Evolutionary conservation across 768 basidiomycete genomes (phyloP).

Genomic region (Filobasidium wieringae): DNA sequence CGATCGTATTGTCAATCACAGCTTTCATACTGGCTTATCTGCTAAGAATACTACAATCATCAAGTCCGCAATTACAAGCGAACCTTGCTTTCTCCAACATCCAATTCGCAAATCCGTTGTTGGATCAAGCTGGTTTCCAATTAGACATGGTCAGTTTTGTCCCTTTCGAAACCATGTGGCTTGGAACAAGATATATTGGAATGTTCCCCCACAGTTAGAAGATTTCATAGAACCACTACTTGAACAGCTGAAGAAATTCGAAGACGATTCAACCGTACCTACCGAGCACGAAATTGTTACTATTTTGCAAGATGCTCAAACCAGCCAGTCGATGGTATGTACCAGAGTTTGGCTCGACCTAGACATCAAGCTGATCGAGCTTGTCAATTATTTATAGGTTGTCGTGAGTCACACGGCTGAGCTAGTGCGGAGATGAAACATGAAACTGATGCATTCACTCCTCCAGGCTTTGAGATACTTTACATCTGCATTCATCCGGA

Average conservation of each 20-base stretch:
- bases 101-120: slow-evolving; percentile 44
- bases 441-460: slow-evolving; percentile 37
- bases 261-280: slow-evolving; percentile 2
- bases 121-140: slow-evolving; percentile 55
- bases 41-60: slow-evolving; percentile 50
- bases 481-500: slow-evolving; percentile 69
- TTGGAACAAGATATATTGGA: neutral
- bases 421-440: slow-evolving; percentile 32
- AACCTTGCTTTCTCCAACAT: slow-evolving; percentile 48
- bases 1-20: slow-evolving; percentile 30
- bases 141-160: slow-evolving; percentile 49
- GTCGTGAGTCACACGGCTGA: slow-evolving; percentile 24
- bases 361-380: neutral
- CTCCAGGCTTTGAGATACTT: slow-evolving; percentile 65
- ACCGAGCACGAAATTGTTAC: slow-evolving; percentile 28
- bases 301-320: slow-evolving; percentile 32
- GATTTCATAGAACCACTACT: slow-evolving; percentile 62
- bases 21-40: slow-evolving; percentile 75
- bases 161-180: too few species aligned
- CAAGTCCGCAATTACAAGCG: slow-evolving; percentile 45
- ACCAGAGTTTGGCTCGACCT: too few species aligned
- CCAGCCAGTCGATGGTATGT: slow-evolving; percentile 32
- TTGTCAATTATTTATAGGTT: neutral
- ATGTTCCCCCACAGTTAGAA: slow-evolving; percentile 24
- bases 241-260: slow-evolving; percentile 43